These are phyloP conservation scores for Boletus patriciae DNA, from an alignment of 768 basidiomycete genomes.

Conservation along the genomic window DNA sequence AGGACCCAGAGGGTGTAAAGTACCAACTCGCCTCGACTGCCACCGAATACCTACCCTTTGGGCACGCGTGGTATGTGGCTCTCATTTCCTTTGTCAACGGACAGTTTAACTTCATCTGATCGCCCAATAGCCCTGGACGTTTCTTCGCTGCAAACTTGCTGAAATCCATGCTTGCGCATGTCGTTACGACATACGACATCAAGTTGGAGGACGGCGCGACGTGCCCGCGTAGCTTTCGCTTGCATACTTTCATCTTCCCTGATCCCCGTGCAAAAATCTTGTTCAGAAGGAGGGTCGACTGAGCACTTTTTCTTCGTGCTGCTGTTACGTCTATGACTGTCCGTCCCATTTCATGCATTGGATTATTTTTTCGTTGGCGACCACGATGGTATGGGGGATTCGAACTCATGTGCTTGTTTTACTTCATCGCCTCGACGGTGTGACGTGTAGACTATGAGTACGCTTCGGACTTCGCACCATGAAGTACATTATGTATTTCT, in stretches of 20 bases:
- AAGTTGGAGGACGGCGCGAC: conserved; percentile 8
- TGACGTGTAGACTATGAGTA: too few relatives aligned
- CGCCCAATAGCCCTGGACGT: conserved; percentile 25
- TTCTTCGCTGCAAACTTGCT: conserved; percentile 46
- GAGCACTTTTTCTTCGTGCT: background rate
- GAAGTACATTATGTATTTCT: conserved; percentile 1
- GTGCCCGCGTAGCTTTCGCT: background rate
- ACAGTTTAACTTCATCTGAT: too few relatives aligned
- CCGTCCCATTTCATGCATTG: too few relatives aligned
- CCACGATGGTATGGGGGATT: too few relatives aligned
- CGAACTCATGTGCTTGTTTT: too few relatives aligned
- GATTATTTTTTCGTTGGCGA: too few relatives aligned
- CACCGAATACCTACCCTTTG: conserved; percentile 39
- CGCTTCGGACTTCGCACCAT: too few relatives aligned
- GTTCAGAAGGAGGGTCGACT: conserved; percentile 14
- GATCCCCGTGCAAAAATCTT: conserved; percentile 8
- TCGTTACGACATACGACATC: conserved; percentile 35
- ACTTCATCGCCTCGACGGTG: too few relatives aligned
- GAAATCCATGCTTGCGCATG: conserved; percentile 47
- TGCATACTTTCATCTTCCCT: background rate
- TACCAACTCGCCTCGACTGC: conserved; percentile 39
- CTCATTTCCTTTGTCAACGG: background rate
- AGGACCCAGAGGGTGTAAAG: conserved; percentile 31
- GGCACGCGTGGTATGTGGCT: conserved; percentile 30
- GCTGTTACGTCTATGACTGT: too few relatives aligned